phyloP scores from a whole-genome alignment of 345 rosid genomes.

The Ricinus communis region DNA sequence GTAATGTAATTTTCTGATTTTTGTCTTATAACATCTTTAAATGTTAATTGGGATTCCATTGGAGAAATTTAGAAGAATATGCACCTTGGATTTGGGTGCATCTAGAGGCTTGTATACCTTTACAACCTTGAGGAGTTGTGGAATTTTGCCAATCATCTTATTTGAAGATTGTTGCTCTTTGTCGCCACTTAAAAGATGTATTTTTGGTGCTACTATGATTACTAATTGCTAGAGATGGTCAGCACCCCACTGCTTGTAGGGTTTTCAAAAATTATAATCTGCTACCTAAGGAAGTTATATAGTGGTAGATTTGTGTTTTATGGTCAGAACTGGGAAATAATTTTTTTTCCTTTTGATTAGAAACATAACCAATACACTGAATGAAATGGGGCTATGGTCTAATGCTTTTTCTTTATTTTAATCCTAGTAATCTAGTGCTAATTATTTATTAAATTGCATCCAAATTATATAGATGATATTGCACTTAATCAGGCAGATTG shows the following conservation, averaged over 20 bases:
- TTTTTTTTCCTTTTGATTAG: not conserved
- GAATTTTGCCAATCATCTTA: not conserved
- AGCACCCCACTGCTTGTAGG: not conserved
- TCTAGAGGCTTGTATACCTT: not conserved
- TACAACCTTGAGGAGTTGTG: not conserved
- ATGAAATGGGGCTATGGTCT: not conserved
- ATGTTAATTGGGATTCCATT: too few relatives aligned
- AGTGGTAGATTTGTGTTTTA: not conserved
- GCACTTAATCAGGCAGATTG: constrained; percentile 80
- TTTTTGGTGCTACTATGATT: not conserved
- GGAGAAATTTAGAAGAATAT: too few relatives aligned
- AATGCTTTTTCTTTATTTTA: not conserved
- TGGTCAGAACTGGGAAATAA: too few relatives aligned
- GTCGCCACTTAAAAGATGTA: not conserved
- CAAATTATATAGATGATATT: constrained; percentile 27
- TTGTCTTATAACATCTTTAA: not conserved
- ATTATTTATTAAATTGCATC: not conserved
- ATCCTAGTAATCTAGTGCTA: not conserved
- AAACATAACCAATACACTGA: not conserved
- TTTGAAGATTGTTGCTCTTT: not conserved
- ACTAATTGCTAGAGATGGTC: not conserved
- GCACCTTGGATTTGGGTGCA: not conserved
- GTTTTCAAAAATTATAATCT: not conserved
- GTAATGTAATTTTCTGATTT: not conserved
- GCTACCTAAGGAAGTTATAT: not conserved